These are phyloP conservation scores for Casaregolazyma suthepensis DNA, from an alignment of 1,139 yeast genomes.

Conservation along the genomic window DNA sequence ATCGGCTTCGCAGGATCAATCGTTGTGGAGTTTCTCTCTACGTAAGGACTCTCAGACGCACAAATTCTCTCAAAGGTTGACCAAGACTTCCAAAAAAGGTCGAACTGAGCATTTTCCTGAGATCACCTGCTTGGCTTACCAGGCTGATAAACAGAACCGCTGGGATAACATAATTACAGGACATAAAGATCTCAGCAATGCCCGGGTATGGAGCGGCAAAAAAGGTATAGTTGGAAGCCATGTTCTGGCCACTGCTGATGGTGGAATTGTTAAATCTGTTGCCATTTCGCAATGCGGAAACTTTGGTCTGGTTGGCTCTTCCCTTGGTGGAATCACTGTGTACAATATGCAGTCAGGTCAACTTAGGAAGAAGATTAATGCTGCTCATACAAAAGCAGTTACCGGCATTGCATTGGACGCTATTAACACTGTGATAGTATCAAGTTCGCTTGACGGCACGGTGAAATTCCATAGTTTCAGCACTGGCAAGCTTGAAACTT, in stretches of 20 bases:
- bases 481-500: conserved; percentile 62
- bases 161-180: conserved; percentile 96
- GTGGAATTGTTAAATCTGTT: conserved; percentile 73
- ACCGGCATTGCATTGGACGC: conserved; percentile 90
- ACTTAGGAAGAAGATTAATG: conserved; percentile 51
- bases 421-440: conserved; percentile 79
- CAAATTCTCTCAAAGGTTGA: conserved; percentile 71
- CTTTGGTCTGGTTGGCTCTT: conserved; percentile 89
- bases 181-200: conserved; percentile 76
- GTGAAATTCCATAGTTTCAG: conserved; percentile 86
- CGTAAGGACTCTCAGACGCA: conserved; percentile 96
- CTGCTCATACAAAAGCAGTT: conserved; percentile 70
- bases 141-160: conserved; percentile 74
- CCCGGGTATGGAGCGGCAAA: conserved; percentile 89
- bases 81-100: conserved; percentile 23
- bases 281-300: conserved; percentile 91
- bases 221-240: conserved; percentile 76
- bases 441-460: conserved; percentile 83
- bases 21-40: conserved; percentile 87
- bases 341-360: conserved; percentile 89
- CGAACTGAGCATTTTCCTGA: conserved; percentile 66
- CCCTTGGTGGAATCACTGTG: conserved; percentile 80
- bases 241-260: conserved; percentile 66
- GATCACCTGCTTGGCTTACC: conserved; percentile 64
- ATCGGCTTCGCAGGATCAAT: conserved; percentile 81